Evolutionary conservation across 2,329 filamentous ascomycete genomes (phyloP).

Genomic region (Nigrospora osmanthi): DNA sequence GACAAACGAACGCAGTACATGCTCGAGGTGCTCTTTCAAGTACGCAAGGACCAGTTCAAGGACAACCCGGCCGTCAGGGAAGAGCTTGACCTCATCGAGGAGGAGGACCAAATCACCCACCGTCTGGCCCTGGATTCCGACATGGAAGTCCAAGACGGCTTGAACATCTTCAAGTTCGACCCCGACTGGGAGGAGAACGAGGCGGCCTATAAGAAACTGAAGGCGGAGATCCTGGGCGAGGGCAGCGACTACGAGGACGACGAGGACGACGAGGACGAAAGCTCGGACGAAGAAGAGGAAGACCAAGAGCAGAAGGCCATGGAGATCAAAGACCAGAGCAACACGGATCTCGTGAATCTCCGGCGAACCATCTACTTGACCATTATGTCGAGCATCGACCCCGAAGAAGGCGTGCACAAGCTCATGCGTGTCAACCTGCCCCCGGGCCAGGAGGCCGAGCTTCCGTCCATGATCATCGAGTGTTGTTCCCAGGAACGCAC

Average conservation of each 20-base stretch:
- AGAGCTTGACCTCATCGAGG: constrained; percentile 90
- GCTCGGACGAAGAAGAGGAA: constrained; percentile 65
- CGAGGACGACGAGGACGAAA: constrained; percentile 56
- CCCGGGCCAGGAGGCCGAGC: constrained; percentile 75
- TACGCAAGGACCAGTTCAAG: constrained; percentile 93
- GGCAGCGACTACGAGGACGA: constrained; percentile 78
- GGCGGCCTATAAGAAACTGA: constrained; percentile 79
- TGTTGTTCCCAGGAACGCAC: constrained; percentile 95
- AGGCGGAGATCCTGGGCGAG: constrained; percentile 90
- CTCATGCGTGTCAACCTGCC: constrained; percentile 91
- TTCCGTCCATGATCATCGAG: constrained; percentile 95
- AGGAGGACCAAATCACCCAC: constrained; percentile 97
- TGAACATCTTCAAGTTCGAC: constrained; percentile 97
- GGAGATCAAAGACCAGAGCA: constrained; percentile 97
- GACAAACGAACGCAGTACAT: constrained; percentile 99
- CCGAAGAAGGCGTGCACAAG: constrained; percentile 96
- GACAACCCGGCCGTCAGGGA: constrained; percentile 86
- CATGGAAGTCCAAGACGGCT: constrained; percentile 73
- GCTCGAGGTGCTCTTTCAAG: constrained; percentile 96
- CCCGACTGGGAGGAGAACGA: constrained; percentile 85
- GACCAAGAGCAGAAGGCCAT: constrained; percentile 73
- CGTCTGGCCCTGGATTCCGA: constrained; percentile 74
- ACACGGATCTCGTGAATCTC: constrained; percentile 89
- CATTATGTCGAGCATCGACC: constrained; percentile 92
- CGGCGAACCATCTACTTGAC: constrained; percentile 94